phyloP scores from a whole-genome alignment of 2,329 filamentous ascomycete genomes.

The Dothistroma septosporum region DNA sequence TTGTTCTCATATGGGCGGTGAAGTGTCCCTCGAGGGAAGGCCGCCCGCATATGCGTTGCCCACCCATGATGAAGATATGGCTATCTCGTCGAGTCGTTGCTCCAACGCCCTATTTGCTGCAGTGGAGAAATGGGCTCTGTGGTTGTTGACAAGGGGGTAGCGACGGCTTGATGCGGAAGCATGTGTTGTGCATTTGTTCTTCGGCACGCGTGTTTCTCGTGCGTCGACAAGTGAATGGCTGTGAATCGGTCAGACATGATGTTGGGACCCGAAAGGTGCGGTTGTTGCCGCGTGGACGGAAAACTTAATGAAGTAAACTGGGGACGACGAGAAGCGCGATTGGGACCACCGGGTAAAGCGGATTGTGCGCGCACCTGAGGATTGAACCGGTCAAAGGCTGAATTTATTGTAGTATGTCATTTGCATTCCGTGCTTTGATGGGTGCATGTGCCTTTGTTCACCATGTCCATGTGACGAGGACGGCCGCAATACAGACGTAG shows the following conservation, averaged over 20 bases:
- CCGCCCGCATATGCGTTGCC: not conserved
- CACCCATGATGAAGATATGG: not conserved
- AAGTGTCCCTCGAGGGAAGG: not conserved
- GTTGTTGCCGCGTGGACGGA: not conserved
- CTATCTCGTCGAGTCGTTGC: not conserved
- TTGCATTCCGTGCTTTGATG: conserved; percentile 4
- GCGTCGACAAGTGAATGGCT: not conserved
- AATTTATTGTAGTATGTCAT: conserved; percentile 10
- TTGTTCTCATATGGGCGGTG: not conserved
- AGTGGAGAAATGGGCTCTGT: not conserved
- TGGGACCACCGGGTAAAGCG: conserved; percentile 4
- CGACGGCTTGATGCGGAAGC: not conserved
- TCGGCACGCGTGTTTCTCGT: not conserved
- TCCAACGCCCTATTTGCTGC: not conserved
- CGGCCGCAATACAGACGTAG: not conserved
- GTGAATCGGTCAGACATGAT: conserved; percentile 1
- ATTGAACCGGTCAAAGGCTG: not conserved
- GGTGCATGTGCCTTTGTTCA: conserved; percentile 5
- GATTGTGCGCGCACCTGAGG: conserved; percentile 9
- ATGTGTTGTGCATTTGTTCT: not conserved
- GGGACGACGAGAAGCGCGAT: not conserved
- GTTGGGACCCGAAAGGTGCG: not conserved
- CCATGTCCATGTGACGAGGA: not conserved
- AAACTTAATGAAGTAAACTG: not conserved
- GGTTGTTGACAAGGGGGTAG: not conserved